Evolutionary conservation across 495 filamentous ascomycete genomes (phyloP), one percentile per base, ranked within the genome.

Genomic region (Tuber aestivum): DNA sequence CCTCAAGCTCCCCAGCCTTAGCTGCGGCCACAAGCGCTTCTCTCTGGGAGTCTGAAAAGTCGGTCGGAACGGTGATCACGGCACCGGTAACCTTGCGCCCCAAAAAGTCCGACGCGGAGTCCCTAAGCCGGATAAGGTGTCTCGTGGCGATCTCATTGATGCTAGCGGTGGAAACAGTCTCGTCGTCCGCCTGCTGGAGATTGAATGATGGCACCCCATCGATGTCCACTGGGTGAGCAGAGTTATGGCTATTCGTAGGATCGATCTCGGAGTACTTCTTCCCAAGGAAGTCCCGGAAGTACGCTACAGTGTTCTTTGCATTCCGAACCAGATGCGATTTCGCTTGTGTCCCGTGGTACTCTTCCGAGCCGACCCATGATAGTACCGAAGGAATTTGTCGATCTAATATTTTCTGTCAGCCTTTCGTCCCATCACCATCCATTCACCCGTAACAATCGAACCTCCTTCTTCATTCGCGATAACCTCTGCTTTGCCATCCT

Each of bases 401-500:
- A 65, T 65, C 56, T 65, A 65, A 14, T 65, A 18, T 35, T 16
- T 65, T 65, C 4, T 6, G 86, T 99, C 95, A 97, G 81, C 73
- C 70, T 75, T 27, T 38, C 76, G 48, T 48, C 20, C 41, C 20
- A 65, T 81, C 71, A 75, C 69, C 16, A 72, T 78, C 37, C 37
- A 56, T 61, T 23, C 40, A 18, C 2, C n/a, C 9, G 38, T 69
- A 35, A 69, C 65, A 10, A 73, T 8, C 44, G 37, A 83, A 95
- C 94, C 94, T 89, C 95, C 95, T 85, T 98, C 95, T 86, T 99
- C 96, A 85, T 99, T 98, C 75, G 96, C 95, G 85, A 99, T 98
- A 81, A 99, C 95, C 84, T 97, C 94, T 77, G 94, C 91, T 86
- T 95, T 97, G 84, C 94, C 95, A 80, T 98, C 95, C 87, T 91